Evolutionary conservation across 805 yeast genomes (phyloP).

Genomic region (Candida boleticola): DNA sequence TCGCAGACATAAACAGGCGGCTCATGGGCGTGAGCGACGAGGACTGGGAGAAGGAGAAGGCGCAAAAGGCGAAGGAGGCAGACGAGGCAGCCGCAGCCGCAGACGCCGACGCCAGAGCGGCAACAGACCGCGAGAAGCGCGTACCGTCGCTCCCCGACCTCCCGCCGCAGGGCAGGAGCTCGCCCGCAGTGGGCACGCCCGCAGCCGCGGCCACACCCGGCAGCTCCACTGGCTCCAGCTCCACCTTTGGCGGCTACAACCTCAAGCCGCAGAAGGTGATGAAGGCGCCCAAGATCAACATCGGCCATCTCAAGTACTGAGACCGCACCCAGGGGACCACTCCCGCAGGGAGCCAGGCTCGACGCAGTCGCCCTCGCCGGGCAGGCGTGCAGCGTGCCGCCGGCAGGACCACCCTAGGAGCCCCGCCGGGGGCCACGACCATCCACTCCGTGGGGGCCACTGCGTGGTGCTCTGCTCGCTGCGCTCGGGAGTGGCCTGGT

Average conservation of each 20-base stretch:
- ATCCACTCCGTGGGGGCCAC: too few relatives aligned
- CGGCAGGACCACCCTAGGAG: too few relatives aligned
- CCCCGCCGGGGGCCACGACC: not conserved
- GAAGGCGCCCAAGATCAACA: constrained; percentile 36
- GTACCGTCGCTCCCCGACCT: not conserved
- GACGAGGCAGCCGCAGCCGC: constrained; percentile 5
- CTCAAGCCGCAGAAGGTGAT: constrained; percentile 20
- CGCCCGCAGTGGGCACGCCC: not conserved
- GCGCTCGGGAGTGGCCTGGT: not conserved
- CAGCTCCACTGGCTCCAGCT: not conserved
- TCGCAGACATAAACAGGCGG: constrained; percentile 31
- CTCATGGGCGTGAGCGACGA: constrained; percentile 38
- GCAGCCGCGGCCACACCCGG: not conserved
- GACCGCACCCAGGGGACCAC: too few relatives aligned
- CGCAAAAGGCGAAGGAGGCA: not conserved
- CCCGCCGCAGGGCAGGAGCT: not conserved
- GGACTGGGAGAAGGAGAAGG: constrained; percentile 25
- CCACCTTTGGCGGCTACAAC: constrained; percentile 7
- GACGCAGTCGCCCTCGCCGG: too few relatives aligned
- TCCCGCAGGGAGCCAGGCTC: too few relatives aligned
- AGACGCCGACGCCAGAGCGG: constrained; percentile 10
- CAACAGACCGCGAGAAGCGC: not conserved
- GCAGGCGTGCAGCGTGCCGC: too few relatives aligned
- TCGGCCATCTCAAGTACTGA: constrained; percentile 6
- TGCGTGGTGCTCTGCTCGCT: too few relatives aligned